A percentile compares a stretch with the other conserved stretches of the same genome.
phyloP scores from a whole-genome alignment of 169 alveolate genomes.

The Plasmodium knowlesi region DNA sequence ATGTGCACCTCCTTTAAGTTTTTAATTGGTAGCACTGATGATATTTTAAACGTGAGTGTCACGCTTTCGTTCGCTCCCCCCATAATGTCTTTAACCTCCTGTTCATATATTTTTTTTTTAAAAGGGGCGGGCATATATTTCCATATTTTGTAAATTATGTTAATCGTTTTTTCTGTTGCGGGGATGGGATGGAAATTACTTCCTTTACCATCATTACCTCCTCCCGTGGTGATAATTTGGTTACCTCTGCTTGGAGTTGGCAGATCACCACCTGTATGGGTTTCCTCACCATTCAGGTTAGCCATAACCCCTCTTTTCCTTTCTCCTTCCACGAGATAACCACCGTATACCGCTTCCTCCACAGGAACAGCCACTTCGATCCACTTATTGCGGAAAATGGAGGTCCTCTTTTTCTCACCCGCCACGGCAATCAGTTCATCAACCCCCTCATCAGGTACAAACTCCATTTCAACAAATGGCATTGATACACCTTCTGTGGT shows the following conservation, averaged over 20 bases:
- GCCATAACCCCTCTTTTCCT: not conserved
- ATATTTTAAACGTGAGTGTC: constrained; percentile 26
- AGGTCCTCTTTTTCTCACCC: not conserved
- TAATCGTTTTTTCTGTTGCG: constrained; percentile 12
- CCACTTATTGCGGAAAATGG: not conserved
- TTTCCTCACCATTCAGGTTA: not conserved
- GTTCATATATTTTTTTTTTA: not conserved
- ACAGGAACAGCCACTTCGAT: not conserved
- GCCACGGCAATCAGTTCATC: not conserved
- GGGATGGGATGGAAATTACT: not conserved
- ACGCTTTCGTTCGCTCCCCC: constrained; percentile 11
- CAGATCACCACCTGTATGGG: not conserved
- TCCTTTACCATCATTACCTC: not conserved
- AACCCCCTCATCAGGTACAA: not conserved
- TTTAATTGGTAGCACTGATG: constrained; percentile 23
- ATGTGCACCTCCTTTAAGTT: constrained; percentile 66
- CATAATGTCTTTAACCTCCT: constrained; percentile 1
- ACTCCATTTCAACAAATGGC: constrained; percentile 51
- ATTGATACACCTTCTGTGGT: not conserved
- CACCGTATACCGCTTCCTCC: not conserved
- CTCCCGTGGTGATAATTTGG: not conserved
- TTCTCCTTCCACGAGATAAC: not conserved
- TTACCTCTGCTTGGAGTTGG: not conserved
- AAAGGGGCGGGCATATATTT: constrained; percentile 74
- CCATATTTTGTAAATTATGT: constrained; percentile 42